Conservation (phyloP, 352 stramenopile genomes). For the Pythium pyrilobum region DNA sequence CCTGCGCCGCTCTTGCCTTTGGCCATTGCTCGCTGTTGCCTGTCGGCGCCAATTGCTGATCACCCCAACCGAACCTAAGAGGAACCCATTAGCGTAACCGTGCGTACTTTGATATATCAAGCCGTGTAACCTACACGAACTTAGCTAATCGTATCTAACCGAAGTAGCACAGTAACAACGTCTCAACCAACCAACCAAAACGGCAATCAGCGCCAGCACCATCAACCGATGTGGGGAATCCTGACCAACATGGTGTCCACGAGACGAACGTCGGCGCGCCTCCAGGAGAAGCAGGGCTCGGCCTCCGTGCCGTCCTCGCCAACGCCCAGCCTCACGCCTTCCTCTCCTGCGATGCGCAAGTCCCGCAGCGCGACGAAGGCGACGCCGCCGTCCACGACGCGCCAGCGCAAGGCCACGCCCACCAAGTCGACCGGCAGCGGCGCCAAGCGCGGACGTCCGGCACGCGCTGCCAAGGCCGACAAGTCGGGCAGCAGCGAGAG, state of each 20-base stretch:
- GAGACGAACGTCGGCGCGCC: conserved; percentile 46
- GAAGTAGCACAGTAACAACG: not conserved
- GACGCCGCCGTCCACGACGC: conserved; percentile 9
- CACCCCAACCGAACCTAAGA: not conserved
- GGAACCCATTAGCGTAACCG: conserved; percentile 7
- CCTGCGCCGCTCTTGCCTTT: conserved; percentile 11
- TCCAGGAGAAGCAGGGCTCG: conserved; percentile 41
- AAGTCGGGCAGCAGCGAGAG: not conserved
- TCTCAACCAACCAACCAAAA: conserved; percentile 20
- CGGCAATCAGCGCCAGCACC: not conserved
- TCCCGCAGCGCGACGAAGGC: conserved; percentile 11
- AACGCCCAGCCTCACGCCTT: conserved; percentile 10
- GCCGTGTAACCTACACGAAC: not conserved
- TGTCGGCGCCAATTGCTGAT: not conserved
- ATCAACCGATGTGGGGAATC: conserved; percentile 25
- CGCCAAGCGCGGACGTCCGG: conserved; percentile 9
- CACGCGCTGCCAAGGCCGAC: not conserved
- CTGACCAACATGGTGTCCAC: conserved; percentile 56
- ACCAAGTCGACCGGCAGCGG: conserved; percentile 10
- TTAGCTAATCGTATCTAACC: conserved; percentile 11
- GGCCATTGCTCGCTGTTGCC: conserved; percentile 5
- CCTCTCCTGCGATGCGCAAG: not conserved
- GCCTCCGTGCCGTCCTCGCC: conserved; percentile 14
- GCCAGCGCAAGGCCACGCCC: not conserved
- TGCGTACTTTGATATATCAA: not conserved